Evolutionary conservation across 2,329 filamentous ascomycete genomes (phyloP).

Genomic region (Emericellopsis cladophorae): DNA sequence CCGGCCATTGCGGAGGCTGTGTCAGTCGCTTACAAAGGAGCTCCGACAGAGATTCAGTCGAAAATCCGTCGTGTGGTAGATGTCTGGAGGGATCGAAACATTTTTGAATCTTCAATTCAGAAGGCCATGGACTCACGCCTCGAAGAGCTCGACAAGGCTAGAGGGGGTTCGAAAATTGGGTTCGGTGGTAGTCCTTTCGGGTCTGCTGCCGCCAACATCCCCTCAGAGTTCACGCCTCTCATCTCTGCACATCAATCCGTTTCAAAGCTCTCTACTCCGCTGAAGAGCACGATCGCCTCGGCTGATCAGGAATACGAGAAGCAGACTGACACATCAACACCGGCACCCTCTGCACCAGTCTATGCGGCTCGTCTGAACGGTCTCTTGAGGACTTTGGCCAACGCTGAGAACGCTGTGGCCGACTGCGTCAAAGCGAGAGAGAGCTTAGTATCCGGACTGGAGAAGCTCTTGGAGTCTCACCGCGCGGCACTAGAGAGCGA

Average conservation of each 20-base stretch:
- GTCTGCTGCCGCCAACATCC: constrained; percentile 45
- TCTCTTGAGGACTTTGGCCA: constrained; percentile 78
- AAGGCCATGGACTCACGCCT: constrained; percentile 68
- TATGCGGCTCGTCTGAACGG: constrained; percentile 82
- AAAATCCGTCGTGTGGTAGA: constrained; percentile 85
- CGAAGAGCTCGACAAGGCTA: constrained; percentile 56
- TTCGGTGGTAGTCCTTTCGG: constrained; percentile 47
- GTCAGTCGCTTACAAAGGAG: constrained; percentile 79
- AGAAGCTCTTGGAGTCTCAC: constrained; percentile 69
- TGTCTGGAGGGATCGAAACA: constrained; percentile 78
- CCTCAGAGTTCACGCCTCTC: constrained; percentile 66
- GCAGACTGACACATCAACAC: constrained; percentile 56
- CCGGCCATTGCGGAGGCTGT: constrained; percentile 89
- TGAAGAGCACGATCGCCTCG: constrained; percentile 52
- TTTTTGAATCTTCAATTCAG: constrained; percentile 75
- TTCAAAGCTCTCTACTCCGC: constrained; percentile 57
- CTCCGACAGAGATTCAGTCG: constrained; percentile 71
- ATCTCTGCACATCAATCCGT: constrained; percentile 61
- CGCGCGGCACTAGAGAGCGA: constrained; percentile 58
- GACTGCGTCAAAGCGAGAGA: constrained; percentile 80
- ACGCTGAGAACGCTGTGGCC: constrained; percentile 77
- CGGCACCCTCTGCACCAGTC: constrained; percentile 71
- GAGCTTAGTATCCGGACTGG: constrained; percentile 64
- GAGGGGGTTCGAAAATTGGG: constrained; percentile 35
- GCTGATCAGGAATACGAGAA: constrained; percentile 79